phyloP scores from a whole-genome alignment of 768 basidiomycete species.

The Pulveroboletus ravenelii region DNA sequence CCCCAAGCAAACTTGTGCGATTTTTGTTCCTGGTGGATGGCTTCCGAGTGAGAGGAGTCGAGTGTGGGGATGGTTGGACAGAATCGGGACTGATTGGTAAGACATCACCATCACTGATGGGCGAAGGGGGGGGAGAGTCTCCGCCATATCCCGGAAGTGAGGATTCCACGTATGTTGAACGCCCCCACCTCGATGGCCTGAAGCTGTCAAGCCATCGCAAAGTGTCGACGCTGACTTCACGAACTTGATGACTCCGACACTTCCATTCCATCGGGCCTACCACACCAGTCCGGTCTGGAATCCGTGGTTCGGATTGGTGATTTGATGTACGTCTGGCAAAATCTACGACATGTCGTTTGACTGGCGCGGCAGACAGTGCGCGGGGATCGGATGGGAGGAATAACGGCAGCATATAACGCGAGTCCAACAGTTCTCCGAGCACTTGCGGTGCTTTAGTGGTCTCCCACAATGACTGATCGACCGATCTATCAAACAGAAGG shows the following conservation, averaged over 20 bases:
- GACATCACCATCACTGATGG: slow-evolving; percentile 31
- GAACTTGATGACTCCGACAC: slow-evolving; percentile 52
- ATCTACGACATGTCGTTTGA: slow-evolving; percentile 30
- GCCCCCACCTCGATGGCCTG: slow-evolving; percentile 52
- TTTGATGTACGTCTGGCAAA: slow-evolving; percentile 11
- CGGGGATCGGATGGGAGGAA: slow-evolving; percentile 78
- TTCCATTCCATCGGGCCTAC: slow-evolving; percentile 52
- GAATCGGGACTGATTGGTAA: slow-evolving; percentile 39
- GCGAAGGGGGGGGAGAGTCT: slow-evolving; percentile 23
- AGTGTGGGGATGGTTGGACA: slow-evolving; percentile 9
- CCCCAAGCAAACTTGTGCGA: slow-evolving; percentile 41
- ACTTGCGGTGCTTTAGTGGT: slow-evolving; percentile 75
- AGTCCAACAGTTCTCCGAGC: slow-evolving; percentile 88
- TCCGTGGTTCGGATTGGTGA: slow-evolving; percentile 31
- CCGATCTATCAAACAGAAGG: slow-evolving; percentile 66
- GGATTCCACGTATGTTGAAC: slow-evolving; percentile 33
- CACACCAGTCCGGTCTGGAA: slow-evolving; percentile 37
- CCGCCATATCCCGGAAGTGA: slow-evolving; percentile 31
- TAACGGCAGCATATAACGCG: slow-evolving; percentile 87
- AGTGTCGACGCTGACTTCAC: slow-evolving; percentile 55
- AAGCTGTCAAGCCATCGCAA: slow-evolving; percentile 71
- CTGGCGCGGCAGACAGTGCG: slow-evolving; percentile 67
- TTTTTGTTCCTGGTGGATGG: slow-evolving; percentile 57
- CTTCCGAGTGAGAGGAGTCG: slow-evolving; percentile 62
- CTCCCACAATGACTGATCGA: slow-evolving; percentile 68